Evolutionary conservation across 1,139 yeast genomes (phyloP).

Genomic region (Pichia sp.): DNA sequence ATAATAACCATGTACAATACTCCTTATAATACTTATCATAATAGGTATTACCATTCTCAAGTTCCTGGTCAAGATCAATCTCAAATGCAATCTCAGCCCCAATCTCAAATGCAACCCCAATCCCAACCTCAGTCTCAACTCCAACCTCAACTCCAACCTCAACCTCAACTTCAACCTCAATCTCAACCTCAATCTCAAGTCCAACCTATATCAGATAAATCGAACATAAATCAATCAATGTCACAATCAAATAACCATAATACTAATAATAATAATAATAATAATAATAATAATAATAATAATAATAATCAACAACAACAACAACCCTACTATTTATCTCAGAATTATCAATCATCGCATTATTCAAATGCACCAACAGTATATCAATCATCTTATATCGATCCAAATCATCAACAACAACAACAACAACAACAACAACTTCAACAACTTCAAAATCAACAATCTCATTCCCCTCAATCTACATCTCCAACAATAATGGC

Average conservation of each 20-base stretch:
- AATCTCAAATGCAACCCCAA: neutral
- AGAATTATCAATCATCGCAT: neutral
- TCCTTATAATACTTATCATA: neutral
- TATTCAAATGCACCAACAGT: neutral
- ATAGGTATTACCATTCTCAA: neutral
- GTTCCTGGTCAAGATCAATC: neutral
- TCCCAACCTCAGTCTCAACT: conserved; percentile 2
- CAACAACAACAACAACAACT: neutral
- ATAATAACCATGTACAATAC: neutral
- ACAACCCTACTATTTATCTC: neutral
- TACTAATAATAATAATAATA: neutral
- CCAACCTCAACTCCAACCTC: neutral
- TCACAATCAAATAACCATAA: neutral
- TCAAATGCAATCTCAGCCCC: neutral
- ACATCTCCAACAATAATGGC: no score
- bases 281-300: no score
- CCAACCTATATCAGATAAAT: neutral
- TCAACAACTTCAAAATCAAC: neutral
- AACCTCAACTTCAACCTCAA: no score
- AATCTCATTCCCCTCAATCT: neutral
- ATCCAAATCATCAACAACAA: neutral
- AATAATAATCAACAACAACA: neutral
- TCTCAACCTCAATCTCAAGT: conserved; percentile 6
- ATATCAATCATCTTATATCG: neutral
- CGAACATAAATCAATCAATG: no score